Evolutionary conservation across 257 asterid species (phyloP).

Genomic region (Paulownia fortunei): DNA sequence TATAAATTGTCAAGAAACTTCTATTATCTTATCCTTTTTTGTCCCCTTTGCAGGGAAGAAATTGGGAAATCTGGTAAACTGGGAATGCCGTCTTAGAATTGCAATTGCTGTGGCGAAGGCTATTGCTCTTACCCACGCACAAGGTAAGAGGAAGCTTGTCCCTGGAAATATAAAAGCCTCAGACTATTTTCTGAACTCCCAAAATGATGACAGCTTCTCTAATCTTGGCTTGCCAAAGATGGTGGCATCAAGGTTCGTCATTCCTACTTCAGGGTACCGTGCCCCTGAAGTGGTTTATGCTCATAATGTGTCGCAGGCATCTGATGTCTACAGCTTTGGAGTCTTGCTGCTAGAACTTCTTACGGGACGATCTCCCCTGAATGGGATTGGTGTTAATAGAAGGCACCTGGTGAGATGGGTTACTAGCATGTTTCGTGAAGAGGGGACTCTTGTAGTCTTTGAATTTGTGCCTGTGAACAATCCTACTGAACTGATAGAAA

Average conservation of each 20-base stretch:
- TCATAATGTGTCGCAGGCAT: background rate
- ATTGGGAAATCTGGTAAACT: too few relatives aligned
- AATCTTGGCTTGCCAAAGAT: background rate
- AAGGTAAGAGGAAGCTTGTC: too few relatives aligned
- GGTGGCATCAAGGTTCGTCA: background rate
- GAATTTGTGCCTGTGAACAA: background rate
- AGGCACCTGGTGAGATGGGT: background rate
- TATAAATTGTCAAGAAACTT: too few relatives aligned
- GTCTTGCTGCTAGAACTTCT: slow-evolving; percentile 7
- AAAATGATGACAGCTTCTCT: too few relatives aligned
- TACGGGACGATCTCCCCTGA: background rate
- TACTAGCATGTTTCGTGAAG: background rate
- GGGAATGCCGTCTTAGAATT: too few relatives aligned
- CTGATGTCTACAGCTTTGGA: slow-evolving; percentile 3
- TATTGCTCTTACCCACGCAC: too few relatives aligned
- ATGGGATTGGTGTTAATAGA: background rate
- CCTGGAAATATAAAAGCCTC: too few relatives aligned
- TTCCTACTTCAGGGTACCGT: background rate
- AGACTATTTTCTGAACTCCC: too few relatives aligned
- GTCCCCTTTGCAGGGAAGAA: too few relatives aligned
- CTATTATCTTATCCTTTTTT: too few relatives aligned
- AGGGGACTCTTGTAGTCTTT: background rate
- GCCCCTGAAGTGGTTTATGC: background rate
- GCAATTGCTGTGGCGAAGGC: too few relatives aligned
- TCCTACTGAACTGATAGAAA: background rate